Conservation (phyloP, 2,329 filamentous ascomycete genomes). For the Trichophyton benhamiae region DNA sequence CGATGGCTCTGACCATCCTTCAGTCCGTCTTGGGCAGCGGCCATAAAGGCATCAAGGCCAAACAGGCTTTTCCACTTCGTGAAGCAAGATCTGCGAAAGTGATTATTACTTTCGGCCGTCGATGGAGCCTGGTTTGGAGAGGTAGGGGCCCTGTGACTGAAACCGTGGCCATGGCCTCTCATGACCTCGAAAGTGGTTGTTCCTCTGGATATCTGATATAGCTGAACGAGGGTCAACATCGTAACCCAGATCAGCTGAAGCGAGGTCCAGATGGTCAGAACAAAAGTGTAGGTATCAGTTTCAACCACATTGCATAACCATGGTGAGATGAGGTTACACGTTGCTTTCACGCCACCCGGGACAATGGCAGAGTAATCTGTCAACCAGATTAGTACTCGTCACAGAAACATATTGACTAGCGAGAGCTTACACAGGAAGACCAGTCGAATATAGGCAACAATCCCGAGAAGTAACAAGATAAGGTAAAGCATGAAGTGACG, state of each 20-base stretch:
- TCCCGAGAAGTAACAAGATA: slow-evolving; percentile 60
- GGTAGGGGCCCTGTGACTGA: not conserved
- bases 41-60: slow-evolving; percentile 85
- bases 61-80: slow-evolving; percentile 73
- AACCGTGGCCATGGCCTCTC: slow-evolving; percentile 42
- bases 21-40: slow-evolving; percentile 69
- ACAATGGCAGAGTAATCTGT: slow-evolving; percentile 51
- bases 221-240: slow-evolving; percentile 93
- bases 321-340: slow-evolving; percentile 66
- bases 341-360: slow-evolving; percentile 35
- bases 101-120: slow-evolving; percentile 28
- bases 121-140: slow-evolving; percentile 34
- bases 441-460: slow-evolving; percentile 59
- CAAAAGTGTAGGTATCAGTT: slow-evolving; percentile 70
- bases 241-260: slow-evolving; percentile 88
- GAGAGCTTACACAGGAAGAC: slow-evolving; percentile 55
- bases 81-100: slow-evolving; percentile 50
- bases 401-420: not conserved
- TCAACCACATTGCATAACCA: slow-evolving; percentile 63
- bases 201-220: slow-evolving; percentile 80
- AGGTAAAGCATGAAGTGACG: slow-evolving; percentile 92
- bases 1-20: slow-evolving; percentile 27
- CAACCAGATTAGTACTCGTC: slow-evolving; percentile 18
- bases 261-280: slow-evolving; percentile 65
- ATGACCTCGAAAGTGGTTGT: slow-evolving; percentile 97